A percentile compares a stretch with the other conserved stretches of the same genome.
These are phyloP conservation scores for Cyathus striatus DNA, from an alignment of 768 basidiomycete genomes.

Conservation along the genomic window DNA sequence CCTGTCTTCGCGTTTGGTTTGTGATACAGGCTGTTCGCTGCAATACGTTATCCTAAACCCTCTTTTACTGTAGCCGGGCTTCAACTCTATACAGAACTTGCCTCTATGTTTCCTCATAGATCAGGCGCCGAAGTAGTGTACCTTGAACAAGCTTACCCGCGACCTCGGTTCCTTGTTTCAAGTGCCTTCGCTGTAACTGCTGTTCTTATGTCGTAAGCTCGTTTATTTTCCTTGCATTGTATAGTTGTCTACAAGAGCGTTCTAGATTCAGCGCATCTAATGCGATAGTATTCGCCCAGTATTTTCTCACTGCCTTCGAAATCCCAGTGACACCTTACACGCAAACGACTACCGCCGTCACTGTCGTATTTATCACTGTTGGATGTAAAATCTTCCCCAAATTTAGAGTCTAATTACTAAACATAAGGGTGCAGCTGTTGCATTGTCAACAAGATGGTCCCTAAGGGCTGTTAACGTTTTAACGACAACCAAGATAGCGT, in stretches of 20 bases:
- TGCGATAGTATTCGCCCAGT: slow-evolving; percentile 33
- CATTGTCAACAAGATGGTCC: slow-evolving; percentile 29
- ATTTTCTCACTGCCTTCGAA: slow-evolving; percentile 24
- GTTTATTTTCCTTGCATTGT: slow-evolving; percentile 1
- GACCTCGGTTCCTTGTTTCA: slow-evolving; percentile 37
- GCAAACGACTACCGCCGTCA: slow-evolving; percentile 21
- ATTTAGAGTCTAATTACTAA: not conserved
- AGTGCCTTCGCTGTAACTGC: slow-evolving; percentile 35
- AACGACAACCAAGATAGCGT: slow-evolving; percentile 22
- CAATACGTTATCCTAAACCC: not conserved
- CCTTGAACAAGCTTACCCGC: slow-evolving; percentile 39
- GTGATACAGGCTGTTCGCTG: not conserved
- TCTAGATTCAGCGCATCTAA: slow-evolving; percentile 26
- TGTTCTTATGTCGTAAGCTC: slow-evolving; percentile 27
- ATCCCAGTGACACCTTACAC: slow-evolving; percentile 19
- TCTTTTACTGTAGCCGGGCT: slow-evolving; percentile 24
- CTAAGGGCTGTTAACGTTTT: slow-evolving; percentile 24
- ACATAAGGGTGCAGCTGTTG: slow-evolving; percentile 18
- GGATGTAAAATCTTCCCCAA: slow-evolving; percentile 13
- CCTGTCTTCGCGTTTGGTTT: slow-evolving; percentile 27
- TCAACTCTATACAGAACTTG: slow-evolving; percentile 35
- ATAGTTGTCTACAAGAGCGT: not conserved
- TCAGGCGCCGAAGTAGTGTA: slow-evolving; percentile 48
- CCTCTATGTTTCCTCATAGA: slow-evolving; percentile 41
- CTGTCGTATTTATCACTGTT: slow-evolving; percentile 17